Evolutionary conservation across 2,329 filamentous ascomycete genomes (phyloP).

Genomic region (Talaromyces marneffei): DNA sequence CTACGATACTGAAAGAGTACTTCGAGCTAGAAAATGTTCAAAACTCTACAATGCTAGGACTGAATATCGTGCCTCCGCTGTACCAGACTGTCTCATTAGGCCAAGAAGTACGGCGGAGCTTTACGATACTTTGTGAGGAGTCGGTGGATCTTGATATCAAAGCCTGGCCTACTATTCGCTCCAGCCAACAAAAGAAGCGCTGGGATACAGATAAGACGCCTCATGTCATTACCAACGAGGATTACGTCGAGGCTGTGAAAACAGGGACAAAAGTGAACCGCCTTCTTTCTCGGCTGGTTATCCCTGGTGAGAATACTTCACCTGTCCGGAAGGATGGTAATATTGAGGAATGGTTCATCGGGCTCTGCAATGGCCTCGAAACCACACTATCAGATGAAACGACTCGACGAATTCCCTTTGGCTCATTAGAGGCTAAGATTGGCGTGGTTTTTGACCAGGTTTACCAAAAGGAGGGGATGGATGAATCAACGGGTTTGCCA

Average conservation of each 20-base stretch:
- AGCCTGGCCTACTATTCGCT: neutral
- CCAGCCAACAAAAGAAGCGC: neutral
- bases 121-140: neutral
- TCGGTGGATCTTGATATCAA: neutral
- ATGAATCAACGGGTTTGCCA: neutral
- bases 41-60: neutral
- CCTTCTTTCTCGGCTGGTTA: no score
- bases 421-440: no score
- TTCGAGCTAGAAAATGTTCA: neutral
- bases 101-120: neutral
- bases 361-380: no score
- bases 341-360: no score
- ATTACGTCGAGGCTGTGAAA: neutral
- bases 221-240: neutral
- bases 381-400: no score
- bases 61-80: neutral
- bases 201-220: neutral
- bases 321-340: no score
- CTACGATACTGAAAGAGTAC: neutral
- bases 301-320: no score
- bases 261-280: neutral
- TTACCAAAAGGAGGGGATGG: neutral
- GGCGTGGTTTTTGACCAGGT: neutral
- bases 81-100: neutral
- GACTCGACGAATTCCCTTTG: no score